Conservation (phyloP, 371 early-diverging fungal genomes). For the Blakeslea trispora region DNA sequence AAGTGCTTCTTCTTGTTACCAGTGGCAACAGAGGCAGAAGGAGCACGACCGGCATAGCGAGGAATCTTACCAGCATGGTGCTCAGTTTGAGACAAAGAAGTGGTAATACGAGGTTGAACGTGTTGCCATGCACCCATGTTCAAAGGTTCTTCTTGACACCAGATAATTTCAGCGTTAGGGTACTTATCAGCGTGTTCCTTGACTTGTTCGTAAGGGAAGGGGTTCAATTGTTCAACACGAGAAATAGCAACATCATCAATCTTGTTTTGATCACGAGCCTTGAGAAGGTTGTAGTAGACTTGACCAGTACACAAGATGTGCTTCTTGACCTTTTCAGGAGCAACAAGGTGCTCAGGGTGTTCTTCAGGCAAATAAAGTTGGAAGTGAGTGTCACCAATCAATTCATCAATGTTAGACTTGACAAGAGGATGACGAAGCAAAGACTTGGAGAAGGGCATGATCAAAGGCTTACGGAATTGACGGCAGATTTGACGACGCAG, state of each 20-base stretch:
- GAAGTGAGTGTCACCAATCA: constrained; percentile 84
- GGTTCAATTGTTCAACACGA: constrained; percentile 92
- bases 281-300: constrained; percentile 90
- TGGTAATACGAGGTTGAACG: constrained; percentile 86
- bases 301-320: constrained; percentile 95
- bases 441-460: constrained; percentile 89
- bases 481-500: constrained; percentile 95
- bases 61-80: constrained; percentile 71
- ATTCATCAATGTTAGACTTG: constrained; percentile 79
- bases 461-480: constrained; percentile 93
- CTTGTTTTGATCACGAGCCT: constrained; percentile 87
- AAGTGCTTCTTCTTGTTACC: constrained; percentile 96
- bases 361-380: constrained; percentile 90
- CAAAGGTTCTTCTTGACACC: constrained; percentile 95
- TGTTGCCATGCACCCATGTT: constrained; percentile 93
- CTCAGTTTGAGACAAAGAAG: constrained; percentile 72
- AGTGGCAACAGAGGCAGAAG: constrained; percentile 94
- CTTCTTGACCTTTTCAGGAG: constrained; percentile 79
- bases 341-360: constrained; percentile 74
- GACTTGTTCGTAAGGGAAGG: constrained; percentile 95
- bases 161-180: constrained; percentile 86
- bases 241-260: constrained; percentile 87
- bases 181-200: constrained; percentile 87
- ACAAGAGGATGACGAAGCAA: constrained; percentile 94
- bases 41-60: constrained; percentile 89